Base-by-base conservation (phyloP, 148 eudicot species). In the Nepenthes gracilis region DNA sequence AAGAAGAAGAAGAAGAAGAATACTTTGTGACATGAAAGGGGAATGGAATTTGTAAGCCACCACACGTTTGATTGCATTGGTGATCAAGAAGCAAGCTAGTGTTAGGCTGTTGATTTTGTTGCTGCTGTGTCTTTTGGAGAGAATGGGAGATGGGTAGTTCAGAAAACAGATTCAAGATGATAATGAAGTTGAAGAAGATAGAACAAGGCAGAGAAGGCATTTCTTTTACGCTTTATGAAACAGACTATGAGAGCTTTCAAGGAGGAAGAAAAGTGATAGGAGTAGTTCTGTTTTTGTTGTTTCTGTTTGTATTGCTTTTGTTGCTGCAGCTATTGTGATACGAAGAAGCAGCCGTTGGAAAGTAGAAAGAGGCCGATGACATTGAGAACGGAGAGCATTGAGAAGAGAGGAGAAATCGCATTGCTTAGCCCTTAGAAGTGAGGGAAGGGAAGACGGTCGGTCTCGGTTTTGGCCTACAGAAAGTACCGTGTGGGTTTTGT, bases 391-490 rank as follows among this genome's bases (percentile, higher is more conserved):
- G 47, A 35, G 59, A 50, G 56, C 33, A 62, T 2, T 10, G 43
- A 52, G 69, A 64, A 55, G 58, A 55, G 55, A 37, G 68, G 66
- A 13, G 48, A 5, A 33, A 14, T 36, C 63, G 68, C 65, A 61
- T 64, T 53, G 63, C 12, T 47, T 37, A 64, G 64, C 59, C 58
- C 79, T 69, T 78, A 43, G 87, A 67, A 80, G 71, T 43, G 47
- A 73, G 83, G 67, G 78, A 83, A 72, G 54, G 23, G 78, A 65
- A 75, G 95, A 84, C 79, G 73, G 60, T 67, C 81, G 77, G 95
- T 87, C 95, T 72, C 68, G 12, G 64, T 67, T 70, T 74, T 36
- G 72, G 83, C 70, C 66, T 75, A 82, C 95, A 85, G 10, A 43
- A 55, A 65, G 61, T 71, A 68, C 57, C 70, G 65, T 72, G 32